These are phyloP conservation scores for Neurospora sp. DNA, from an alignment of 495 filamentous ascomycete genomes.

Conservation along the genomic window DNA sequence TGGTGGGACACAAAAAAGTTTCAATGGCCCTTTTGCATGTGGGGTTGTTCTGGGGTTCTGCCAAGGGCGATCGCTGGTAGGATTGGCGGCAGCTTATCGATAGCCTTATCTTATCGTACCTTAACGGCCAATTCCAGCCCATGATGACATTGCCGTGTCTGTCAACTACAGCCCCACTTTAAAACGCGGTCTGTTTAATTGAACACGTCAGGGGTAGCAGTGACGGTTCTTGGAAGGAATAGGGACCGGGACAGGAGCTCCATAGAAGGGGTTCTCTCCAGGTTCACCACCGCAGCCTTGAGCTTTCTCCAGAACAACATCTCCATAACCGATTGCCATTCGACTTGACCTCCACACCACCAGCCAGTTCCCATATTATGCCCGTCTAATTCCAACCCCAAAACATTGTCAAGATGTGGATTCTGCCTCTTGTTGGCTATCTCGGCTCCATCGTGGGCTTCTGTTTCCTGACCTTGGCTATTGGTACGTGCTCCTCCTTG, in stretches of 20 bases:
- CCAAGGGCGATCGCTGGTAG: neutral
- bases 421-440: conserved; percentile 83
- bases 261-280: neutral
- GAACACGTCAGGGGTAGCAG: conserved; percentile 1
- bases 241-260: neutral
- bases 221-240: neutral
- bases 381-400: neutral
- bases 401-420: conserved; percentile 57
- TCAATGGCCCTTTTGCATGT: neutral
- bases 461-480: conserved; percentile 83
- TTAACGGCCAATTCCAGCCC: neutral
- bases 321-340: neutral
- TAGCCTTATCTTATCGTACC: conserved; percentile 6
- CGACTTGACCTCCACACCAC: neutral
- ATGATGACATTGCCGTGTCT: neutral
- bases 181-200: conserved; percentile 7
- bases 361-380: neutral
- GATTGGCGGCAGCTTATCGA: conserved; percentile 7
- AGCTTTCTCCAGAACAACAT: neutral
- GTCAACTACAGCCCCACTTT: neutral
- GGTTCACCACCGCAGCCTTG: neutral
- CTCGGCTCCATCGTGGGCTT: conserved; percentile 82
- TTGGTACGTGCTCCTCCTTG: conserved; percentile 47
- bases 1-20: neutral
- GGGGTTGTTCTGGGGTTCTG: neutral